These are phyloP conservation scores for Leccinum longicurvipes DNA, from an alignment of 768 basidiomycete species.

Conservation along the genomic window DNA sequence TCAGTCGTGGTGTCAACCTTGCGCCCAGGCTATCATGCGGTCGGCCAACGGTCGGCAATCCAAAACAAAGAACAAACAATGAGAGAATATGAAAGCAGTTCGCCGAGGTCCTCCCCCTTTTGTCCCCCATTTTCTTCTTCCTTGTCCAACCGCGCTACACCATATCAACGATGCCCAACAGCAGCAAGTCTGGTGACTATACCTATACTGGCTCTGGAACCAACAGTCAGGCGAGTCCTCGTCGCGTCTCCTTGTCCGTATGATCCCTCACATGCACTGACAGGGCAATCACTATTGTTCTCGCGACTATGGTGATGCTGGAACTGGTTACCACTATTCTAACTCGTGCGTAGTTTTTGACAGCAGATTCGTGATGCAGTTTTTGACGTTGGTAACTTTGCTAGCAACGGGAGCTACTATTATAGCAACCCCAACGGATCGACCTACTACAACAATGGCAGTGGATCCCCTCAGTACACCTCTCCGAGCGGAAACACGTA, in stretches of 20 bases:
- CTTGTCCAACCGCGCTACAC: background rate
- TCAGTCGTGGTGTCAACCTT: too few species aligned
- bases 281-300: conserved; percentile 63
- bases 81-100: conserved; percentile 4
- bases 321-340: conserved; percentile 58
- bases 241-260: background rate
- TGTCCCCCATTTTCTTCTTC: background rate
- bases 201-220: conserved; percentile 47
- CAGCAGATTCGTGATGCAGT: background rate
- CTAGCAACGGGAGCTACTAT: conserved; percentile 57
- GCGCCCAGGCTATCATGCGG: too few species aligned
- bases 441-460: conserved; percentile 54
- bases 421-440: conserved; percentile 60
- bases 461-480: conserved; percentile 49
- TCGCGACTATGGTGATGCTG: conserved; percentile 44
- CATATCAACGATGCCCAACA: conserved; percentile 14
- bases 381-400: background rate
- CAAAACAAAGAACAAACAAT: conserved; percentile 16
- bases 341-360: conserved; percentile 41
- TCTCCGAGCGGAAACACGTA: conserved; percentile 36
- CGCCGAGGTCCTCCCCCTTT: background rate
- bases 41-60: background rate
- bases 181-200: conserved; percentile 30
- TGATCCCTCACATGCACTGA: background rate
- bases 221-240: conserved; percentile 47